Percentiles rank a stretch among this genome's conserved stretches.
Evolutionary conservation across 2,329 filamentous ascomycete genomes (phyloP).

Genomic region (Stemphylium vesicarium): DNA sequence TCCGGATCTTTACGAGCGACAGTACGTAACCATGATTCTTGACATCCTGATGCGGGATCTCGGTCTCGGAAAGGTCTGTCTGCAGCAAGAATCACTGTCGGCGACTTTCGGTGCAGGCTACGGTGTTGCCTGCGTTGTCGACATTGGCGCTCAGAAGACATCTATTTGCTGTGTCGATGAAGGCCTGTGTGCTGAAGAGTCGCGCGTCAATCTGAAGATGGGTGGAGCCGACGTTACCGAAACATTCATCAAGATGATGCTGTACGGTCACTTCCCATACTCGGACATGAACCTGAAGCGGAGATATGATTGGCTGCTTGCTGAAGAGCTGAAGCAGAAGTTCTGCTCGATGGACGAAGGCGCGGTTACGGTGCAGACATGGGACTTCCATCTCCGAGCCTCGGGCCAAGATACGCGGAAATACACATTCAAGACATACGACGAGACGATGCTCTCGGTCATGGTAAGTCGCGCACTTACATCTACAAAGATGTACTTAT

Average conservation of each 20-base stretch:
- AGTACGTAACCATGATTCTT: slow-evolving; percentile 83
- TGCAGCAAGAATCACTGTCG: slow-evolving; percentile 95
- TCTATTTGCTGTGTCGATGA: slow-evolving; percentile 97
- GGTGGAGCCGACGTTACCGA: slow-evolving; percentile 93
- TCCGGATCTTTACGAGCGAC: slow-evolving; percentile 94
- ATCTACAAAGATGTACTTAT: not conserved
- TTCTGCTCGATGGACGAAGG: slow-evolving; percentile 90
- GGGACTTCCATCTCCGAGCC: slow-evolving; percentile 88
- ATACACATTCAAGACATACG: slow-evolving; percentile 96
- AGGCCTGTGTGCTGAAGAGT: slow-evolving; percentile 92
- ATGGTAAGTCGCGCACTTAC: slow-evolving; percentile 60
- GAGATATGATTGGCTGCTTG: slow-evolving; percentile 89
- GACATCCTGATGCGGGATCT: slow-evolving; percentile 88
- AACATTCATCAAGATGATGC: slow-evolving; percentile 96
- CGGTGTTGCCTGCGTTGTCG: slow-evolving; percentile 91
- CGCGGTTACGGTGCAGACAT: slow-evolving; percentile 85
- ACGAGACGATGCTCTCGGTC: slow-evolving; percentile 91
- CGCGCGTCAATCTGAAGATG: slow-evolving; percentile 91
- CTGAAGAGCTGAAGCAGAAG: slow-evolving; percentile 94
- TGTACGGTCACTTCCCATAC: slow-evolving; percentile 95
- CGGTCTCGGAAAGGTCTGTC: slow-evolving; percentile 85
- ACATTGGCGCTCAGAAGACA: slow-evolving; percentile 96
- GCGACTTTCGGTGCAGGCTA: slow-evolving; percentile 95
- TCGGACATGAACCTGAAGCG: slow-evolving; percentile 89
- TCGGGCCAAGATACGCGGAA: slow-evolving; percentile 89